Conservation (phyloP, 2,329 filamentous ascomycete species). For the Cercospora zeina region DNA sequence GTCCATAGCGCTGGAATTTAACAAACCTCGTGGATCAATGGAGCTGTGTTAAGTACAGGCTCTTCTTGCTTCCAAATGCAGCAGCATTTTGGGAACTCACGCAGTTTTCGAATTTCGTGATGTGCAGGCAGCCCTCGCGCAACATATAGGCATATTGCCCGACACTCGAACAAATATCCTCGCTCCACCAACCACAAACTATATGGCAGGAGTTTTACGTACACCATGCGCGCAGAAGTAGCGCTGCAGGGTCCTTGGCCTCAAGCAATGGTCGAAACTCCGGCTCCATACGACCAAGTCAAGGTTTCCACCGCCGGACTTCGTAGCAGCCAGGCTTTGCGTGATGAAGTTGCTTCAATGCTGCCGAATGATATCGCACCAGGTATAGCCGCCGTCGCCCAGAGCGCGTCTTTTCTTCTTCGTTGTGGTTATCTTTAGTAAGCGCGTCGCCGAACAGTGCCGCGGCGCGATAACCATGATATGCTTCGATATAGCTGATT, state of each 20-base stretch:
- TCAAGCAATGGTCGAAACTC: constrained; percentile 51
- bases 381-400: constrained; percentile 53
- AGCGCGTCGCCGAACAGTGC: constrained; percentile 53
- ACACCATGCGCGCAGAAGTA: constrained; percentile 61
- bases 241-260: constrained; percentile 54
- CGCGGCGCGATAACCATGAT: constrained; percentile 53
- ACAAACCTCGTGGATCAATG: too few species aligned
- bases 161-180: constrained; percentile 52
- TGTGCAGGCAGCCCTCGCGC: constrained; percentile 29
- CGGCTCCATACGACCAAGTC: constrained; percentile 50
- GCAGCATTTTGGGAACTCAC: constrained; percentile 23
- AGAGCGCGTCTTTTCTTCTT: constrained; percentile 49
- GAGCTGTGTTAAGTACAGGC: too few species aligned
- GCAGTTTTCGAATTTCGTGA: constrained; percentile 18
- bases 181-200: constrained; percentile 53
- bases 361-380: constrained; percentile 51
- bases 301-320: constrained; percentile 48
- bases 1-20: background rate
- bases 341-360: constrained; percentile 46
- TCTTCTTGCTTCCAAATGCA: constrained; percentile 12
- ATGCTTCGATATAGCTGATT: constrained; percentile 42
- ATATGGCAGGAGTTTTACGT: constrained; percentile 49
- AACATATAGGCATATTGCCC: constrained; percentile 52
- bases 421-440: constrained; percentile 37
- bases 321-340: constrained; percentile 59